phyloP scores from a whole-genome alignment of 2,329 filamentous ascomycete genomes.

The Penicillium hordei region DNA sequence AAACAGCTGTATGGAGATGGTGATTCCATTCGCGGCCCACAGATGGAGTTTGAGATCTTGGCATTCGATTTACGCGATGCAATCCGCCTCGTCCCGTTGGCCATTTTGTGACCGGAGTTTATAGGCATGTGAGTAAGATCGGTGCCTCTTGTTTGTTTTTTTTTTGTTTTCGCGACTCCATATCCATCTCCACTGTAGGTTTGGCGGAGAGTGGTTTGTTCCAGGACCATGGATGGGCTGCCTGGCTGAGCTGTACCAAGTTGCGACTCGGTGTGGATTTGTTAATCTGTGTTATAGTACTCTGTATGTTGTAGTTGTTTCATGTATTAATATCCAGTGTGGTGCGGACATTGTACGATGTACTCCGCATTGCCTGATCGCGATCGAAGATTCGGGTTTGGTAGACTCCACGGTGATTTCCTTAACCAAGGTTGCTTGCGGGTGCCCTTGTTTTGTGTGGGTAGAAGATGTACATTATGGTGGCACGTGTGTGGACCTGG shows the following conservation, averaged over 20 bases:
- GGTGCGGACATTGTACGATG: neutral
- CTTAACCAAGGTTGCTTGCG: neutral
- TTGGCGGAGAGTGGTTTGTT: neutral
- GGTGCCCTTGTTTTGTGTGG: neutral
- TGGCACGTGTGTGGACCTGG: neutral
- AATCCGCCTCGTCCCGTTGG: neutral
- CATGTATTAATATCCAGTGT: neutral
- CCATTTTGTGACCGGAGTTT: neutral
- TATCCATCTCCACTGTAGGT: slow-evolving; percentile 1
- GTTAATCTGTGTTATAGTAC: neutral
- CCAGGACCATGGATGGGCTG: neutral
- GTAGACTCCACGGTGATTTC: neutral
- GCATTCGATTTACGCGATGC: neutral
- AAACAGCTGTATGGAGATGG: neutral
- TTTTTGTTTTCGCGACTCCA: neutral
- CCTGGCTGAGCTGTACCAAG: neutral
- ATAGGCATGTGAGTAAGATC: neutral
- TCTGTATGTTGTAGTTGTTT: neutral
- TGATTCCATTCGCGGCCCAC: neutral
- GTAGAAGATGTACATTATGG: neutral
- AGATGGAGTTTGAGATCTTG: neutral
- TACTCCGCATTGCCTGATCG: neutral
- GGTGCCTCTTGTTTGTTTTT: neutral
- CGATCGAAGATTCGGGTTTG: neutral
- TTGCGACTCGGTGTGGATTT: neutral